These are phyloP conservation scores for Yamadazyma conglobata DNA, from an alignment of 1,139 yeast species.

Conservation along the genomic window DNA sequence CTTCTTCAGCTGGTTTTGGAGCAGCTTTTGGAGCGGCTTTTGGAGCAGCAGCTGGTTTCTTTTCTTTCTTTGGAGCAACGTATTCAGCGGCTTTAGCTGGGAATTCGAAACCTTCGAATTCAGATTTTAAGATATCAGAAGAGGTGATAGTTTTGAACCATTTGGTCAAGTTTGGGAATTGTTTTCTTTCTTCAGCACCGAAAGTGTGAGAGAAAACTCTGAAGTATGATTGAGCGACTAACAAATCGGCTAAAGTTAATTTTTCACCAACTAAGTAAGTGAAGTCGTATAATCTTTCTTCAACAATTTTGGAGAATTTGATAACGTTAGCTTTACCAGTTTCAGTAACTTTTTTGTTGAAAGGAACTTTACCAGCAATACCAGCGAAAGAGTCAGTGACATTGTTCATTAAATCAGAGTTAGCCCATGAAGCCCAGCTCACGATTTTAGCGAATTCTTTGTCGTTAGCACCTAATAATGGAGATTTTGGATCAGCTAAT, in stretches of 20 bases:
- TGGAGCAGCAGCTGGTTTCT: conserved; percentile 39
- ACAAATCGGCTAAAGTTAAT: conserved; percentile 79
- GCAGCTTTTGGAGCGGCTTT: conserved; percentile 34
- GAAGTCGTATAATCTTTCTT: conserved; percentile 65
- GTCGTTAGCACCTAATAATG: conserved; percentile 60
- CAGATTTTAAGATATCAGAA: conserved; percentile 49
- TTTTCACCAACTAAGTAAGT: conserved; percentile 93
- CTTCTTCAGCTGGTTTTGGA: conserved; percentile 39
- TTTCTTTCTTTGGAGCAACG: conserved; percentile 80
- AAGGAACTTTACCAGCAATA: conserved; percentile 40
- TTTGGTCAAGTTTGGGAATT: conserved; percentile 74
- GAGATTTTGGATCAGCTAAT: conserved; percentile 22
- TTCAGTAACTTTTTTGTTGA: conserved; percentile 80
- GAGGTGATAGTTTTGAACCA: conserved; percentile 77
- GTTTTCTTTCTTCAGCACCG: conserved; percentile 74
- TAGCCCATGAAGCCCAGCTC: conserved; percentile 80
- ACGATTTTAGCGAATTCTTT: conserved; percentile 69
- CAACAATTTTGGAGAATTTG: conserved; percentile 44
- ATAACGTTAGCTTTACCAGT: conserved; percentile 43
- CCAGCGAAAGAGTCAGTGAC: conserved; percentile 33
- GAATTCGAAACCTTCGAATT: conserved; percentile 48
- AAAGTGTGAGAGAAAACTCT: conserved; percentile 68
- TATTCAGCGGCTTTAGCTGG: conserved; percentile 64
- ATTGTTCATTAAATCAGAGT: conserved; percentile 59
- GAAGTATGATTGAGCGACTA: conserved; percentile 53